phyloP scores from a whole-genome alignment of 495 filamentous ascomycete genomes.

The Penicillium daleae region DNA sequence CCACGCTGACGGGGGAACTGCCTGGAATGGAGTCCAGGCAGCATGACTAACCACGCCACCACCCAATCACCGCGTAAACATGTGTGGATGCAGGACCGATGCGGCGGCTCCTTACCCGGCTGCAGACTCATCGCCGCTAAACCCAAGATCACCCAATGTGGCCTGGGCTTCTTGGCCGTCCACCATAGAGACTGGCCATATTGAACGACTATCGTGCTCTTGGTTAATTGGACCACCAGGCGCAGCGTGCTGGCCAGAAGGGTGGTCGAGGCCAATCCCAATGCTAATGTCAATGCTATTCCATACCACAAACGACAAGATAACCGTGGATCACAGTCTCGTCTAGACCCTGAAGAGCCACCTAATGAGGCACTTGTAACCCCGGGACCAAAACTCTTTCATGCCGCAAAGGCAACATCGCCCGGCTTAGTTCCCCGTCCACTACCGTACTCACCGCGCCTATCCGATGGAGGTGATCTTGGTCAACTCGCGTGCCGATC shows the following conservation, averaged over 20 bases:
- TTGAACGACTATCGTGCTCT: background rate
- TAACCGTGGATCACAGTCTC: background rate
- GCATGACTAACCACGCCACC: background rate
- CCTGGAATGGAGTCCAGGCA: background rate
- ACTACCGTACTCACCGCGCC: background rate
- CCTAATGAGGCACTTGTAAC: background rate
- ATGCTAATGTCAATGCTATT: background rate
- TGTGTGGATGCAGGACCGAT: slow-evolving; percentile 1
- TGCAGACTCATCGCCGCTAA: background rate
- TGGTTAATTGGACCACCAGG: background rate
- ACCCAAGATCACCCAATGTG: background rate
- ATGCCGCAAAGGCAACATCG: background rate
- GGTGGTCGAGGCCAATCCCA: background rate
- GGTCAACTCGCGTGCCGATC: slow-evolving; percentile 17
- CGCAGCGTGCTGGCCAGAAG: background rate
- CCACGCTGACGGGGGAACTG: slow-evolving; percentile 2
- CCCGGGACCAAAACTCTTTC: background rate
- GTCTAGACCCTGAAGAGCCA: too few species aligned
- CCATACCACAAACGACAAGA: background rate
- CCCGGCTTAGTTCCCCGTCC: background rate
- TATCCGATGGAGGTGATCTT: background rate
- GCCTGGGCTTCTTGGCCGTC: background rate
- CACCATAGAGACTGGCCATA: background rate
- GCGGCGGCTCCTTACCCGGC: slow-evolving; percentile 17
- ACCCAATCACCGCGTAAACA: background rate